Evolutionary conservation across 495 filamentous ascomycete species (phyloP).

Genomic region (Penicillium maclennaniae): DNA sequence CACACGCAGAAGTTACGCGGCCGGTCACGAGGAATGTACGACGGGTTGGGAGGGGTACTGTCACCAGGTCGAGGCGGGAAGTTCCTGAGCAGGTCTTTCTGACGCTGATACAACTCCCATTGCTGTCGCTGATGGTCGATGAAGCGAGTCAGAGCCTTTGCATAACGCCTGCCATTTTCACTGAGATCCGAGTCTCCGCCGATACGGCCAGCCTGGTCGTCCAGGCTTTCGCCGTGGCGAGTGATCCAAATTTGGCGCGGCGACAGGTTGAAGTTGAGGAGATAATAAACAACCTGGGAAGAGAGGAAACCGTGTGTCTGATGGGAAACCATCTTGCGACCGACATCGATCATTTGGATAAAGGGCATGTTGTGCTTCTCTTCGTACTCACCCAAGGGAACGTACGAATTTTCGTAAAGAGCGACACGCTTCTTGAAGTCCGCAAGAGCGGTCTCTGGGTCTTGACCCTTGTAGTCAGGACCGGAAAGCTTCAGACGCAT

Average conservation of each 20-base stretch:
- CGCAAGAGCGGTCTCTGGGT: conserved; percentile 72
- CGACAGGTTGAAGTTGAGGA: conserved; percentile 93
- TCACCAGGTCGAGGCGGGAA: conserved; percentile 86
- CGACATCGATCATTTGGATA: conserved; percentile 96
- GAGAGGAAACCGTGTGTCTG: conserved; percentile 89
- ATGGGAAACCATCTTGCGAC: conserved; percentile 85
- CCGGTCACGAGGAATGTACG: conserved; percentile 53
- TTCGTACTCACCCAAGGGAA: conserved; percentile 87
- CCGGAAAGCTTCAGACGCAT: conserved; percentile 98
- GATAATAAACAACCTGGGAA: conserved; percentile 84
- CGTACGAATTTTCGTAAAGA: conserved; percentile 89
- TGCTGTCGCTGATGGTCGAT: conserved; percentile 67
- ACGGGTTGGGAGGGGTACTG: conserved; percentile 89
- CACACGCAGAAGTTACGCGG: conserved; percentile 95
- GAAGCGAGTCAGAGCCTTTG: conserved; percentile 68
- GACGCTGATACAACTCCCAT: conserved; percentile 74
- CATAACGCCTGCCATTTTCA: conserved; percentile 69
- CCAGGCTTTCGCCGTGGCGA: conserved; percentile 78
- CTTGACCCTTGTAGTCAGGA: conserved; percentile 91
- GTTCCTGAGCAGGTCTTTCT: conserved; percentile 62
- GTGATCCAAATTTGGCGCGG: conserved; percentile 98
- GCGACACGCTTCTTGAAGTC: conserved; percentile 95
- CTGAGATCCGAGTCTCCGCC: conserved; percentile 83
- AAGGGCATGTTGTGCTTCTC: conserved; percentile 86
- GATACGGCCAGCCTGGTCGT: conserved; percentile 76